phyloP scores from a whole-genome alignment of 2,329 filamentous ascomycete genomes.

The Cercospora sp. region DNA sequence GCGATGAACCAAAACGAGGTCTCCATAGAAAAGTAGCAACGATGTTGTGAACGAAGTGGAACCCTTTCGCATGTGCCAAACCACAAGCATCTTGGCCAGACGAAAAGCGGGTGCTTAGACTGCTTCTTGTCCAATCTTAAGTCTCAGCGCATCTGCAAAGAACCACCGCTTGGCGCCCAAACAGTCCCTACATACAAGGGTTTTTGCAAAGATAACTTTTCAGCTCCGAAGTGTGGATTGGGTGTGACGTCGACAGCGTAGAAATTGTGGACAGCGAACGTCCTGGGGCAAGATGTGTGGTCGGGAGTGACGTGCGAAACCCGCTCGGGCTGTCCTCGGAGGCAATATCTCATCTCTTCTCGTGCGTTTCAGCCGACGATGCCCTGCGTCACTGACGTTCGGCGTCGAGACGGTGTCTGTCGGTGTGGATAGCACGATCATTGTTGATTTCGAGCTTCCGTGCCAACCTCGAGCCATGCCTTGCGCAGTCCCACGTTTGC shows the following conservation, averaged over 20 bases:
- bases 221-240: constrained; percentile 2
- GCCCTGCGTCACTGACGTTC: not conserved
- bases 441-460: not conserved
- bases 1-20: not conserved
- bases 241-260: constrained; percentile 8
- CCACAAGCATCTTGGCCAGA: constrained; percentile 8
- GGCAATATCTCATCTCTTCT: not conserved
- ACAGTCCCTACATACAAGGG: not conserved
- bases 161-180: constrained; percentile 8
- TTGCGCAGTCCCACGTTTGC: not conserved
- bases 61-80: not conserved
- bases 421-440: not conserved
- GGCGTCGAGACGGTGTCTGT: not conserved
- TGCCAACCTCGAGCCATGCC: not conserved
- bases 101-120: constrained; percentile 13
- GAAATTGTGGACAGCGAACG: constrained; percentile 3
- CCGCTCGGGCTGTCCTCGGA: constrained; percentile 1
- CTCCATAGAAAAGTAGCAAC: not conserved
- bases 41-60: constrained; percentile 3
- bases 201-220: not conserved
- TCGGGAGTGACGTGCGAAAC: constrained; percentile 1
- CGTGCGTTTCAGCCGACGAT: not conserved
- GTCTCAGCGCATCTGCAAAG: not conserved
- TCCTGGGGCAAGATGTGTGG: not conserved
- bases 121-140: not conserved